Evolutionary conservation across 257 asterid species (phyloP).

Genomic region (Fraxinus pennsylvanica): DNA sequence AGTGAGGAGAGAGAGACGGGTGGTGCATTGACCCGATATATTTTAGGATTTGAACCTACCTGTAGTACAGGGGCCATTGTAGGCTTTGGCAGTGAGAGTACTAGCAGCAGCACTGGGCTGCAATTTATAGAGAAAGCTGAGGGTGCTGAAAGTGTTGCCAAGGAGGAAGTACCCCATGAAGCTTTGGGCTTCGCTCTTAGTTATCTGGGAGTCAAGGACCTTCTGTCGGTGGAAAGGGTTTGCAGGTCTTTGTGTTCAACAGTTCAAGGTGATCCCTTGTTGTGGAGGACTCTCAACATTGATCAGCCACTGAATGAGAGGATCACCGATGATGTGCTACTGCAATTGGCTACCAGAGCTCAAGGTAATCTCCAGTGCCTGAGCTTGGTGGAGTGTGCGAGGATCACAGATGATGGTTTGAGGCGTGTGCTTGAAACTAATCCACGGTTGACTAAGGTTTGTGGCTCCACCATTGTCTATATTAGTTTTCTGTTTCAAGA

Average conservation of each 20-base stretch:
- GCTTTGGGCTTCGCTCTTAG: slow-evolving; percentile 48
- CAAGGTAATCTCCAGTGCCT: slow-evolving; percentile 63
- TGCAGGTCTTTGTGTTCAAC: slow-evolving; percentile 52
- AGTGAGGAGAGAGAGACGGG: slow-evolving; percentile 36
- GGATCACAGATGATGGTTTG: slow-evolving; percentile 68
- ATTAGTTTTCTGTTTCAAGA: no score
- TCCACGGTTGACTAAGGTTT: slow-evolving; percentile 72
- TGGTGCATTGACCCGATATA: slow-evolving; percentile 31
- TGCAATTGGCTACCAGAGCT: slow-evolving; percentile 57
- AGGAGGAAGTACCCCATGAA: slow-evolving; percentile 57
- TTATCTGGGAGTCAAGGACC: slow-evolving; percentile 69
- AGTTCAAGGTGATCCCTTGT: slow-evolving; percentile 51
- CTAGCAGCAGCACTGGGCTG: slow-evolving; percentile 18
- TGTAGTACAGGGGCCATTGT: no score
- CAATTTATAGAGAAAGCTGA: slow-evolving; percentile 34
- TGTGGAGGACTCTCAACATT: slow-evolving; percentile 73
- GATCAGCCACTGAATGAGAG: slow-evolving; percentile 63
- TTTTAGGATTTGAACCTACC: neutral
- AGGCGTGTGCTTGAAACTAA: slow-evolving; percentile 67
- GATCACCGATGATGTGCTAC: slow-evolving; percentile 69
- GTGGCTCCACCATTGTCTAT: slow-evolving; percentile 15
- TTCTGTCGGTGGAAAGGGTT: slow-evolving; percentile 67
- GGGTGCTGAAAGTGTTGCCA: slow-evolving; percentile 28
- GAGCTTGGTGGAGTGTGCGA: slow-evolving; percentile 64
- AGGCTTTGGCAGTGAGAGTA: no score